These are phyloP conservation scores for Chlamydomonas urium DNA, from an alignment of 139 green algal species.

Conservation along the genomic window DNA sequence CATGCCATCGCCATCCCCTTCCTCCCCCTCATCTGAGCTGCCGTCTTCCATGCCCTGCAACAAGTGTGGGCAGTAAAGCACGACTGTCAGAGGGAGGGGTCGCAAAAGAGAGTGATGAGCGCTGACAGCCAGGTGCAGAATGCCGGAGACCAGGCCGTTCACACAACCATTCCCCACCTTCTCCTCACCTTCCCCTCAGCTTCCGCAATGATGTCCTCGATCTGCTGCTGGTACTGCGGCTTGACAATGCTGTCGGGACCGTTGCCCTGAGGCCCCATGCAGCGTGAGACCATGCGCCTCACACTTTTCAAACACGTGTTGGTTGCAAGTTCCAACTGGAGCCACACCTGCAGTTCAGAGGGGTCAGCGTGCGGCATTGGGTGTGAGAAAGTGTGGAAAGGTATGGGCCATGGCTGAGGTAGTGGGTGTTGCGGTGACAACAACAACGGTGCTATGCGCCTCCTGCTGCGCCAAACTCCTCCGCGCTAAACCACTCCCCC, in stretches of 20 bases:
- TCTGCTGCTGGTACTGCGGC: slow-evolving; percentile 24
- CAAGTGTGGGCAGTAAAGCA: too few relatives aligned
- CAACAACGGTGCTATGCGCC: background rate
- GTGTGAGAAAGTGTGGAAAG: background rate
- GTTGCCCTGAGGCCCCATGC: background rate
- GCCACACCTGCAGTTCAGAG: slow-evolving; percentile 20
- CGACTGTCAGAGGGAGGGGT: too few relatives aligned
- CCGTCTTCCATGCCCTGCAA: too few relatives aligned
- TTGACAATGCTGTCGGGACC: slow-evolving; percentile 24
- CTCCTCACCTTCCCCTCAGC: slow-evolving; percentile 1
- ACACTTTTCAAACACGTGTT: slow-evolving; percentile 23
- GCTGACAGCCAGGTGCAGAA: too few relatives aligned
- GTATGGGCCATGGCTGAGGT: background rate
- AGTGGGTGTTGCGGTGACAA: background rate
- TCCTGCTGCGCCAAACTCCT: background rate
- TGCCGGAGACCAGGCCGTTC: background rate
- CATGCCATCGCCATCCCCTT: background rate
- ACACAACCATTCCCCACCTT: slow-evolving; percentile 1
- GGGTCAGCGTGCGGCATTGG: background rate
- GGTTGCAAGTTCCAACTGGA: slow-evolving; percentile 33
- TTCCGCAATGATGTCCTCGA: slow-evolving; percentile 33
- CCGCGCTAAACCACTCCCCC: too few relatives aligned
- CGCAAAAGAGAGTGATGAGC: too few relatives aligned
- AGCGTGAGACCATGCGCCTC: slow-evolving; percentile 17
- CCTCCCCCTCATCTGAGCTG: slow-evolving; percentile 3